Percentiles rank a stretch among this genome's conserved stretches.
Evolutionary conservation across 176 grass and related monocot genomes (phyloP).

Genomic region (Musa acuminata): DNA sequence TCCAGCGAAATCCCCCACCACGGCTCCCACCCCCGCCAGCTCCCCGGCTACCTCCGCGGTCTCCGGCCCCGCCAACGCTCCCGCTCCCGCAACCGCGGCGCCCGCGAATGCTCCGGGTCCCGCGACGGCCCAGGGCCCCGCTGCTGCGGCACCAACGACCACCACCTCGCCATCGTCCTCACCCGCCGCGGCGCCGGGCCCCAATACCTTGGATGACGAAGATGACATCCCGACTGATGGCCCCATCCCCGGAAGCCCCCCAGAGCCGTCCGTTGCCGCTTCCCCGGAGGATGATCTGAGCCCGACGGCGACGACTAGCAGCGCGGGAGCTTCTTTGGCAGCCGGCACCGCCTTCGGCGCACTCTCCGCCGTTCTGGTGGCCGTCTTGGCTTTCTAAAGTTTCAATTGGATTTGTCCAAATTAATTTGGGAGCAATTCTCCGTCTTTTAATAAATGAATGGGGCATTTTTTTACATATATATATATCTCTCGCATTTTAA

Average conservation of each 20-base stretch:
- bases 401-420: not conserved
- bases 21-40: slow-evolving; percentile 33
- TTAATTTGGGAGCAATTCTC: not conserved
- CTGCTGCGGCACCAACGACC: not conserved
- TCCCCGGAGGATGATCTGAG: not conserved
- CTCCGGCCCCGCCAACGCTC: slow-evolving; percentile 32
- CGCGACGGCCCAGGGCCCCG: not conserved
- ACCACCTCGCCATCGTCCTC: slow-evolving; percentile 44
- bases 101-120: not conserved
- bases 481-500: too few species aligned
- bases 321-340: not conserved
- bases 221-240: not conserved
- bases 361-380: slow-evolving; percentile 36
- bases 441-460: too few species aligned
- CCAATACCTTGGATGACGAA: slow-evolving; percentile 14
- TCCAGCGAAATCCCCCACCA: slow-evolving; percentile 36
- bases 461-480: too few species aligned
- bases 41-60: slow-evolving; percentile 27
- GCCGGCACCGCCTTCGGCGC: not conserved
- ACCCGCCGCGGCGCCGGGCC: slow-evolving; percentile 37
- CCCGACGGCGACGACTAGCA: not conserved
- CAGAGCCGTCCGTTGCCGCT: slow-evolving; percentile 48
- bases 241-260: slow-evolving; percentile 36
- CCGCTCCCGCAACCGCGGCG: slow-evolving; percentile 16
- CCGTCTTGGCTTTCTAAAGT: slow-evolving; percentile 6